phyloP scores from a whole-genome alignment of 441 rosid genomes.

The Flueggea neowawraea region DNA sequence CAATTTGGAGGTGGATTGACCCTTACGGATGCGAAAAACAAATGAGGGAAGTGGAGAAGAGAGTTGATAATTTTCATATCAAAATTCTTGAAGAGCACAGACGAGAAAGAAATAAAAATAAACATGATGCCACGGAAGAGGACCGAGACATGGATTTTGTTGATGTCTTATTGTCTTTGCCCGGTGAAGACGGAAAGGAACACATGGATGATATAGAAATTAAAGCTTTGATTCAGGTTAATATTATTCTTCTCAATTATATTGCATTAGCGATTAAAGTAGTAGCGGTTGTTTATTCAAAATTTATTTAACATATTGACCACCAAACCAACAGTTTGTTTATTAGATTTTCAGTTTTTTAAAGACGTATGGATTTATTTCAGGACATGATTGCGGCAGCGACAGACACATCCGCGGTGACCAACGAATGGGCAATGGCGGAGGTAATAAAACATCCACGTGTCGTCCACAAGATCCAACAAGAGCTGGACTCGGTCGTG shows the following conservation, averaged over 20 bases:
- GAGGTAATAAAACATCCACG: constrained; percentile 83
- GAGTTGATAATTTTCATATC: constrained; percentile 77
- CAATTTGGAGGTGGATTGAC: constrained; percentile 90
- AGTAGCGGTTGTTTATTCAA: no score
- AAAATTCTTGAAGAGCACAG: constrained; percentile 66
- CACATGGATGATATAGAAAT: constrained; percentile 79
- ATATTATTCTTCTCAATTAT: no score
- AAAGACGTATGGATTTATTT: no score
- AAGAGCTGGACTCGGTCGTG: constrained; percentile 64
- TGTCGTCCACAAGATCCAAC: constrained; percentile 61
- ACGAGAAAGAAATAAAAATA: constrained; percentile 22
- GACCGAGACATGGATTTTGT: constrained; percentile 68
- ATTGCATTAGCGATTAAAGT: no score
- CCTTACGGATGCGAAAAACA: constrained; percentile 70
- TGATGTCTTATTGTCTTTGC: constrained; percentile 72
- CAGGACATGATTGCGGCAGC: constrained; percentile 98
- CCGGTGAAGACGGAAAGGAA: constrained; percentile 63
- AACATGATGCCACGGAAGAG: constrained; percentile 8
- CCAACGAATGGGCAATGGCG: constrained; percentile 96
- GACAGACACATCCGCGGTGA: constrained; percentile 92
- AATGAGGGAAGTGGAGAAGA: constrained; percentile 83
- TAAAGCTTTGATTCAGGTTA: constrained; percentile 84
- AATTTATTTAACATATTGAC: no score
- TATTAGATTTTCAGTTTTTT: no score
- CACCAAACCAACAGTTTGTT: no score